Conservation (phyloP, 164 flowering plant species). For the Annona squamosa region DNA sequence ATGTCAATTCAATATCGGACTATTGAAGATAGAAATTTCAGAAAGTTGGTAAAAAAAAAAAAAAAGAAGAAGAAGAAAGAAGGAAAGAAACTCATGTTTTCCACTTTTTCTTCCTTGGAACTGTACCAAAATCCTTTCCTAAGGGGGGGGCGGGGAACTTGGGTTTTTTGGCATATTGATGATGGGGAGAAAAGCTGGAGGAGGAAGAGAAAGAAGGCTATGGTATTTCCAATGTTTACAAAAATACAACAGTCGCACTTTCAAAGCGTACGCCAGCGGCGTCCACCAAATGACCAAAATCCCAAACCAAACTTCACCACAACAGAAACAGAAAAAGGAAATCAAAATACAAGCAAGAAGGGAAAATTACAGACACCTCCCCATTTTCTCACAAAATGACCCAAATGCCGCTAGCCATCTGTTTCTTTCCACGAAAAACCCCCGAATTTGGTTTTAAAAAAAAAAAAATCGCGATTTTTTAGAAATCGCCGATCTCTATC, state of each 20-base stretch:
- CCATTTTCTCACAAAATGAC: slow-evolving; percentile 1
- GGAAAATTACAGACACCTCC: slow-evolving; percentile 3
- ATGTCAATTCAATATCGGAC: not conserved
- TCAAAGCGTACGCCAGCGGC: not conserved
- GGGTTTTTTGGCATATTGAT: not conserved
- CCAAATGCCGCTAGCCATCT: not conserved
- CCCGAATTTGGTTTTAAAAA: not conserved
- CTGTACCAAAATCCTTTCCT: not conserved
- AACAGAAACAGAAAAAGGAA: not conserved
- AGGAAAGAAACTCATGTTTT: not conserved
- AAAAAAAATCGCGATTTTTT: not conserved
- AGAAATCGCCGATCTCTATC: not conserved
- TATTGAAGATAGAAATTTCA: not conserved
- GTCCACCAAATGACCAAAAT: not conserved
- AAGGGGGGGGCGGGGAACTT: not conserved
- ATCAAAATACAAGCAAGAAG: not conserved
- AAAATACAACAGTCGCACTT: not conserved
- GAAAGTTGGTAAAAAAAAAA: not conserved
- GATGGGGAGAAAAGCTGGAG: not conserved
- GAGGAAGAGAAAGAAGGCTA: not conserved
- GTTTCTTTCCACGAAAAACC: not conserved
- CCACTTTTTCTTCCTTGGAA: not conserved
- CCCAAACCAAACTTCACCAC: not conserved
- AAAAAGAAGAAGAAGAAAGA: not conserved
- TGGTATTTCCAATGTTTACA: not conserved